phyloP scores from a whole-genome alignment of 306 rosid species.

The Lathyrus aphaca region DNA sequence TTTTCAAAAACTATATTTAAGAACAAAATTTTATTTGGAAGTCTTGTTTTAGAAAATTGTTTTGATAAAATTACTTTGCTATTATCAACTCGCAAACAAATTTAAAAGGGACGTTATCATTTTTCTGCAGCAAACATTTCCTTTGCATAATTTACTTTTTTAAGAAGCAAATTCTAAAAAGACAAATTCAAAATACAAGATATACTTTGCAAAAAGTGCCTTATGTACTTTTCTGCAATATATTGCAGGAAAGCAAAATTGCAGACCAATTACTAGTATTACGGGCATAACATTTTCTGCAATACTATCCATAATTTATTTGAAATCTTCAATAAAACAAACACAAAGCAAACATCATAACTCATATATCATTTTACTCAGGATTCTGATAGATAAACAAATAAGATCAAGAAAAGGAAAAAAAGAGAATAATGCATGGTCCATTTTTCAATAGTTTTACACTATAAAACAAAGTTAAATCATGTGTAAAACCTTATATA shows the following conservation, averaged over 20 bases:
- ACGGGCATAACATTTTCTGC: too few relatives aligned
- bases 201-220: too few relatives aligned
- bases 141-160: too few relatives aligned
- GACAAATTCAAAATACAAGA: too few relatives aligned
- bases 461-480: conserved; percentile 27
- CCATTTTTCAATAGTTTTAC: conserved; percentile 21
- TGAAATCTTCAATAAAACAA: background rate
- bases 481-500: conserved; percentile 34
- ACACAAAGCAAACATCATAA: background rate
- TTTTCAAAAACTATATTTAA: too few relatives aligned
- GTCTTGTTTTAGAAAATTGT: too few relatives aligned
- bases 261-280: too few relatives aligned
- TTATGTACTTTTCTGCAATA: too few relatives aligned
- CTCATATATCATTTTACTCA: conserved; percentile 14
- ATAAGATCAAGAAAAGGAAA: background rate
- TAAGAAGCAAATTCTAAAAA: too few relatives aligned
- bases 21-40: too few relatives aligned
- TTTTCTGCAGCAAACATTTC: background rate
- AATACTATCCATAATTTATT: background rate
- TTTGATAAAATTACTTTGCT: background rate
- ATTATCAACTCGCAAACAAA: conserved; percentile 8
- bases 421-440: background rate
- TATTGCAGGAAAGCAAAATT: too few relatives aligned
- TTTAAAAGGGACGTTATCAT: background rate
- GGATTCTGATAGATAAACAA: conserved; percentile 7